Evolutionary conservation across 345 rosid species (phyloP).

Genomic region (Firmiana major): DNA sequence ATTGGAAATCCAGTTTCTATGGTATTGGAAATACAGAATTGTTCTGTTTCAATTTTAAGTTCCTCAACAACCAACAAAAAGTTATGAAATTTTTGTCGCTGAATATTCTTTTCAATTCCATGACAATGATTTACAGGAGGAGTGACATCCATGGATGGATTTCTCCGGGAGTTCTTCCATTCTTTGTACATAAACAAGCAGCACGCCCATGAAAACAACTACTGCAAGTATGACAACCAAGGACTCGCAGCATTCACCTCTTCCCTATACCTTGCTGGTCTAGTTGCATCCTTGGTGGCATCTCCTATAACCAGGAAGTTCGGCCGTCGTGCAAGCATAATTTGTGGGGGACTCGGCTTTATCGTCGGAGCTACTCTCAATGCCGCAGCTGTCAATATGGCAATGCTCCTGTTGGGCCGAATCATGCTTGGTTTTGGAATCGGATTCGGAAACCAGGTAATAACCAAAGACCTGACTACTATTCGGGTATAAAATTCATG

Average conservation of each 20-base stretch:
- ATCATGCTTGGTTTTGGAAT: constrained; percentile 92
- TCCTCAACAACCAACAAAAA: not conserved
- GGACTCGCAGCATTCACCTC: constrained; percentile 84
- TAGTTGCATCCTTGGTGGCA: constrained; percentile 80
- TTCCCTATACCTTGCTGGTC: constrained; percentile 84
- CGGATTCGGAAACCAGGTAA: constrained; percentile 96
- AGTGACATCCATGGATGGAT: constrained; percentile 80
- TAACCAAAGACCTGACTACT: not conserved
- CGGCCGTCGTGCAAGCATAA: constrained; percentile 78
- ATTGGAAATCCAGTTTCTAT: not conserved
- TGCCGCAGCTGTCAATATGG: constrained; percentile 61
- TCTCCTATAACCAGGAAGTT: constrained; percentile 67
- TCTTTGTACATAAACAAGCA: constrained; percentile 57
- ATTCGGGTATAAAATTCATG: too few species aligned
- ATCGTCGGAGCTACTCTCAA: constrained; percentile 66
- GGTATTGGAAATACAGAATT: not conserved
- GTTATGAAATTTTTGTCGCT: not conserved
- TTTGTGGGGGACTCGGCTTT: constrained; percentile 81
- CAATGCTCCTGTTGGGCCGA: constrained; percentile 78
- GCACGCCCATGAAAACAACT: constrained; percentile 79
- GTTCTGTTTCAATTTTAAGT: not conserved
- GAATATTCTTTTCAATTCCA: not conserved
- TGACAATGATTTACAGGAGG: constrained; percentile 52
- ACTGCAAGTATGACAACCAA: constrained; percentile 85
- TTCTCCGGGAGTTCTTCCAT: constrained; percentile 69